phyloP scores from a whole-genome alignment of 805 yeast genomes.

The Grigorovia transvaalensis region DNA sequence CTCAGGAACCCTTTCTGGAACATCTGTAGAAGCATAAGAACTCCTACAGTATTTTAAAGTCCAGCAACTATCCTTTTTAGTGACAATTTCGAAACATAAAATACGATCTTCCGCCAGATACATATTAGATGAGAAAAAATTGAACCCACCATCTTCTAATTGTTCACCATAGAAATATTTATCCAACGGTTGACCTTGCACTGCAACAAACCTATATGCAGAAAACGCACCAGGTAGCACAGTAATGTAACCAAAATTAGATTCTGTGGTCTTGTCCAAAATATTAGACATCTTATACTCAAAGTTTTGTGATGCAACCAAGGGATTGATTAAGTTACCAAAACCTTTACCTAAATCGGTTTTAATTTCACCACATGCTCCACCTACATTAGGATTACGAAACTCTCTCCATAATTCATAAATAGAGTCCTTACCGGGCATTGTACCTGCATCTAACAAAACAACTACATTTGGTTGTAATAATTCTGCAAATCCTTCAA shows the following conservation, averaged over 20 bases:
- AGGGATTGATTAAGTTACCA: conserved; percentile 58
- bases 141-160: conserved; percentile 52
- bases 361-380: conserved; percentile 95
- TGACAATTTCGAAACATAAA: conserved; percentile 89
- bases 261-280: conserved; percentile 90
- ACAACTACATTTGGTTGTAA: conserved; percentile 76
- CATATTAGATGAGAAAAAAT: conserved; percentile 91
- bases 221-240: conserved; percentile 96
- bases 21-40: conserved; percentile 92
- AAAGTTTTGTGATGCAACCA: conserved; percentile 93
- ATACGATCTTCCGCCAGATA: conserved; percentile 95
- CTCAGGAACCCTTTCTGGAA: conserved; percentile 79
- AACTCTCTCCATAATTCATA: conserved; percentile 87
- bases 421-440: conserved; percentile 74
- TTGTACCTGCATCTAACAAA: conserved; percentile 88
- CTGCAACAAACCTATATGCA: conserved; percentile 80
- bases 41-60: conserved; percentile 73
- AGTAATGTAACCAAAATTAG: conserved; percentile 86
- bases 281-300: conserved; percentile 94
- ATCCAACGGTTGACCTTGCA: conserved; percentile 75
- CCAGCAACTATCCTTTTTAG: conserved; percentile 67
- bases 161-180: conserved; percentile 91
- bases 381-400: conserved; percentile 72
- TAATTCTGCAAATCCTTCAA: conserved; percentile 81
- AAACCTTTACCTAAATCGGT: conserved; percentile 65